Conservation (phyloP, 2,329 filamentous ascomycete genomes). For the Rachicladosporium sp. region DNA sequence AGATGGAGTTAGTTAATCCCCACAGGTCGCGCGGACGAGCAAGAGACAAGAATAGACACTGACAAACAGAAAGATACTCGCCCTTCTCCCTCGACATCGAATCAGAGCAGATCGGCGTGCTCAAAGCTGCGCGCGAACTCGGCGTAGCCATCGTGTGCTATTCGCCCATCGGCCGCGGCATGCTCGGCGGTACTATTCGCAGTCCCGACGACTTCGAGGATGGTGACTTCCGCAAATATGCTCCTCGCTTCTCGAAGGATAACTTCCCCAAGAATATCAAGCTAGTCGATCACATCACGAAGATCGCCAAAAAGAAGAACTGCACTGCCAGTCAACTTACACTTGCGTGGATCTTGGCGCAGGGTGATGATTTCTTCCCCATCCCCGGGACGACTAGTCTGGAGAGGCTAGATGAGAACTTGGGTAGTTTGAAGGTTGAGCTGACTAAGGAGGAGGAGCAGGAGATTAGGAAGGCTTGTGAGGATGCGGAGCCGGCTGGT, state of each 20-base stretch:
- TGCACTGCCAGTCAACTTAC: constrained; percentile 46
- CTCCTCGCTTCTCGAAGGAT: constrained; percentile 40
- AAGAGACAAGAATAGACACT: not conserved
- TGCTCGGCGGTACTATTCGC: constrained; percentile 41
- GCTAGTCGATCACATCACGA: constrained; percentile 39
- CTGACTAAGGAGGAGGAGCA: constrained; percentile 25
- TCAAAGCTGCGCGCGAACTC: constrained; percentile 45
- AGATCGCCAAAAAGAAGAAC: constrained; percentile 42
- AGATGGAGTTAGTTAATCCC: constrained; percentile 32
- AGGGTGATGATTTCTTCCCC: constrained; percentile 47
- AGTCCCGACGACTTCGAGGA: constrained; percentile 36
- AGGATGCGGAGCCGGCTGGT: constrained; percentile 24
- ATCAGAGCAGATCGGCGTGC: constrained; percentile 33
- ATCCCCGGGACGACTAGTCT: constrained; percentile 40
- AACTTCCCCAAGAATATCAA: constrained; percentile 46
- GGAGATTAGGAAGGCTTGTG: constrained; percentile 25
- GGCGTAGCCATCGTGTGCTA: constrained; percentile 47
- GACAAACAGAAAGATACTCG: constrained; percentile 25
- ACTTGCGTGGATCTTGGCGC: constrained; percentile 51
- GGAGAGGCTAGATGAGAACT: constrained; percentile 35
- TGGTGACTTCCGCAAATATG: constrained; percentile 34
- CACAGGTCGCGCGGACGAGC: too few relatives aligned
- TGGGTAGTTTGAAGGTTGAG: constrained; percentile 24
- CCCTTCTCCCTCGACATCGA: constrained; percentile 49
- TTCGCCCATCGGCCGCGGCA: constrained; percentile 47